Percentiles rank a stretch among this genome's conserved stretches.
phyloP scores from a whole-genome alignment of 2,329 filamentous ascomycete species.

The Phialophora chinensis region DNA sequence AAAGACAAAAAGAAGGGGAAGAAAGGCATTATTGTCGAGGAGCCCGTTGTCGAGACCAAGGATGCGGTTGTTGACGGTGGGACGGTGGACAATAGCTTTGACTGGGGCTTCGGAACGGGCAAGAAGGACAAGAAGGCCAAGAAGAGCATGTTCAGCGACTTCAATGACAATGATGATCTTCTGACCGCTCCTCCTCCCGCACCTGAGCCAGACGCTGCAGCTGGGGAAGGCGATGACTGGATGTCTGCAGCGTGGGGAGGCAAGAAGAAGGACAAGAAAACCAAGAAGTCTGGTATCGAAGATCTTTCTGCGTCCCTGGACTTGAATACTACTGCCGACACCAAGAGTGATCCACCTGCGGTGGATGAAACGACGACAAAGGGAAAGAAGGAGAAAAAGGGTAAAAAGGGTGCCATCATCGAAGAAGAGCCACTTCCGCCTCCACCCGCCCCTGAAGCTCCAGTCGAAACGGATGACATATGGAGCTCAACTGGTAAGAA shows the following conservation, averaged over 20 bases:
- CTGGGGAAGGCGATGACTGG: constrained; percentile 48
- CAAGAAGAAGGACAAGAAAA: constrained; percentile 53
- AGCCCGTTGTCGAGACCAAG: constrained; percentile 31
- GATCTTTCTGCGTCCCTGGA: constrained; percentile 40
- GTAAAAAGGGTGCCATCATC: constrained; percentile 35
- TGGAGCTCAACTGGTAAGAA: constrained; percentile 37
- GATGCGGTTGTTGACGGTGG: constrained; percentile 22
- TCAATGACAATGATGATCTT: constrained; percentile 41
- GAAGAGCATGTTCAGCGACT: constrained; percentile 43
- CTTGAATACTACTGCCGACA: constrained; percentile 36
- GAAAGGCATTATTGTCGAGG: constrained; percentile 36
- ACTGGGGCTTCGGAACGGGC: constrained; percentile 45
- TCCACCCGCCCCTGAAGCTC: constrained; percentile 33
- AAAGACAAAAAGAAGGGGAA: constrained; percentile 46
- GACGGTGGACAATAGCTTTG: constrained; percentile 28
- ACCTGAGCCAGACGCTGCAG: constrained; percentile 40
- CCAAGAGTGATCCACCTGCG: constrained; percentile 34
- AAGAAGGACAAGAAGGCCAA: constrained; percentile 50
- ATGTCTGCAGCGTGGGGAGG: constrained; percentile 43
- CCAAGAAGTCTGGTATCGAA: constrained; percentile 43
- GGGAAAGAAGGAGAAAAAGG: constrained; percentile 40
- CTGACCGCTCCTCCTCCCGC: constrained; percentile 42
- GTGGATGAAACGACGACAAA: constrained; percentile 37
- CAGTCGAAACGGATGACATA: constrained; percentile 39
- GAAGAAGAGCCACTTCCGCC: constrained; percentile 35